phyloP scores from a whole-genome alignment of 1,139 yeast genomes.

The Blastobotrys niveus region DNA sequence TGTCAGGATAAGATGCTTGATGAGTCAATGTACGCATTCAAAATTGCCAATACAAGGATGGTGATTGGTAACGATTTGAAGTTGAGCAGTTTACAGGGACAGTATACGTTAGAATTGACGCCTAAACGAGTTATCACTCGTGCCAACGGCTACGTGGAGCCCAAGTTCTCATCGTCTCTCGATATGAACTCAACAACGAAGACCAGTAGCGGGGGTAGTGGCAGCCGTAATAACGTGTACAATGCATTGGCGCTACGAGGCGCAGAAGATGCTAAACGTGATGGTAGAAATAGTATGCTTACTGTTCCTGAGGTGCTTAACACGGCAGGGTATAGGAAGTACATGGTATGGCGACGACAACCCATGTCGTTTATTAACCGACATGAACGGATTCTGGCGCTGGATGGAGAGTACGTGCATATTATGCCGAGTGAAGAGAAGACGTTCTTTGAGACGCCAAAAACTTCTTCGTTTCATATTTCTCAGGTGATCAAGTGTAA shows the following conservation, averaged over 20 bases:
- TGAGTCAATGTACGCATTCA: constrained; percentile 32
- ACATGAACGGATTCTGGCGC: constrained; percentile 76
- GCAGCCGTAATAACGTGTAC: constrained; percentile 14
- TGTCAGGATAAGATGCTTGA: constrained; percentile 35
- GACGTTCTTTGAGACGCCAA: constrained; percentile 63
- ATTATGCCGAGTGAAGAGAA: constrained; percentile 76
- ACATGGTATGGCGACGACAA: constrained; percentile 85
- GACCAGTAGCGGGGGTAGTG: constrained; percentile 1
- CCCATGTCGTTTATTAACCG: constrained; percentile 75
- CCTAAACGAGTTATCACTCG: constrained; percentile 29
- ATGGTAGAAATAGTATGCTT: constrained; percentile 3
- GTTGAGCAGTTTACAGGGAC: constrained; percentile 24
- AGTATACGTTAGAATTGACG: constrained; percentile 28
- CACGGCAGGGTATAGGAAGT: constrained; percentile 40
- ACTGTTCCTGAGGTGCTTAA: constrained; percentile 16
- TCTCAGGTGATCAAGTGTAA: constrained; percentile 72
- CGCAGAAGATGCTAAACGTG: constrained; percentile 18
- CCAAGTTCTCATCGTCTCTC: constrained; percentile 3
- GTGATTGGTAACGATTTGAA: constrained; percentile 18
- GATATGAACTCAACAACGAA: neutral
- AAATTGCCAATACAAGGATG: constrained; percentile 30
- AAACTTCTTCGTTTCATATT: constrained; percentile 83
- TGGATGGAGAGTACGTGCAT: constrained; percentile 91
- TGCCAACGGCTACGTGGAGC: constrained; percentile 27
- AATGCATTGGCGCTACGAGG: constrained; percentile 18